phyloP scores from a whole-genome alignment of 805 yeast genomes.

The Yarrowia keelungensis region DNA sequence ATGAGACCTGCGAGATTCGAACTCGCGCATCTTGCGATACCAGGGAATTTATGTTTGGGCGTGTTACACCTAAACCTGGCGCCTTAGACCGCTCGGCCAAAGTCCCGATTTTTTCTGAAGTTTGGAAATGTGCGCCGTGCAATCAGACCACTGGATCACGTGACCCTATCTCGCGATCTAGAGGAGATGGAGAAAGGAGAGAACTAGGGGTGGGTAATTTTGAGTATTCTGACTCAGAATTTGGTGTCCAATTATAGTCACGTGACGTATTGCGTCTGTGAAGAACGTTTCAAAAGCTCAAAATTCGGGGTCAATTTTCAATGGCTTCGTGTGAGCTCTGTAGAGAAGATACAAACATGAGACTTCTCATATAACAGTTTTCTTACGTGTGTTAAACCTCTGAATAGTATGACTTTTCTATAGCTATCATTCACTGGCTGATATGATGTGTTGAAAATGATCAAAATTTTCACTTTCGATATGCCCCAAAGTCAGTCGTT shows the following conservation, averaged over 20 bases:
- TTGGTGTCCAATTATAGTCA: too few relatives aligned
- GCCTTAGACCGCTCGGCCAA: slow-evolving; percentile 40
- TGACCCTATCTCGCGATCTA: neutral
- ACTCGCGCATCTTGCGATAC: slow-evolving; percentile 39
- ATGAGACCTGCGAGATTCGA: slow-evolving; percentile 39
- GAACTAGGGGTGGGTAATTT: neutral
- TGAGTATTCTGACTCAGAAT: neutral
- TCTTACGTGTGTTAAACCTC: too few relatives aligned
- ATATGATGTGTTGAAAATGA: too few relatives aligned
- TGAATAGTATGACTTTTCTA: too few relatives aligned
- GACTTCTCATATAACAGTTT: too few relatives aligned
- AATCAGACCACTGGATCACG: neutral
- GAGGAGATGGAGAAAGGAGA: fast-evolving
- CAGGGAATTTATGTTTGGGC: slow-evolving; percentile 34
- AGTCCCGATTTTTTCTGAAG: slow-evolving; percentile 16
- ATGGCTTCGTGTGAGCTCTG: too few relatives aligned
- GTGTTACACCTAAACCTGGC: slow-evolving; percentile 40
- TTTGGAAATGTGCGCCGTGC: neutral
- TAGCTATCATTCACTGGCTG: too few relatives aligned
- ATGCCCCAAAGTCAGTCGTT: too few relatives aligned
- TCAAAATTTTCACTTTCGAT: too few relatives aligned
- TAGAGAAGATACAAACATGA: too few relatives aligned
- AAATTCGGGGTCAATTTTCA: neutral
- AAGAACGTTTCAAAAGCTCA: neutral
- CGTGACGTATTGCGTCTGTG: neutral